phyloP scores from a whole-genome alignment of 1,284 basidiomycete species.

The Tilletia caries region DNA sequence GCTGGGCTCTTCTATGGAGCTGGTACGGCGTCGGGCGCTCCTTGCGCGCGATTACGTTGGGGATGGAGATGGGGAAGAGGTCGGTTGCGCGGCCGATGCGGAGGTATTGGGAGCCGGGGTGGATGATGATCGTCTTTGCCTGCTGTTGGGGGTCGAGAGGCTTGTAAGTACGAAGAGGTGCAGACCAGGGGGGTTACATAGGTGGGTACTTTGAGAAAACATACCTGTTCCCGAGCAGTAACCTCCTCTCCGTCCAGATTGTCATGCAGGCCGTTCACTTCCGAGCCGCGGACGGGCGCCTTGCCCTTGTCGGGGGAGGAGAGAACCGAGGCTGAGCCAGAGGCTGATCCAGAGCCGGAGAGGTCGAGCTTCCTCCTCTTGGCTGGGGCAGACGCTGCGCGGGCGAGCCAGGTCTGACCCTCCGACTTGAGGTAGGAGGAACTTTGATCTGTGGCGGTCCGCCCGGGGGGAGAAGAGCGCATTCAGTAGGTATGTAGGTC shows the following conservation, averaged over 20 bases:
- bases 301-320: conserved; percentile 13
- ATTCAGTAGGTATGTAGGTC: background rate
- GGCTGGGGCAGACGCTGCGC: conserved; percentile 1
- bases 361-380: conserved; percentile 25
- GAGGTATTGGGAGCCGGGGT: conserved; percentile 82
- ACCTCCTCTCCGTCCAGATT: conserved; percentile 27
- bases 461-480: background rate
- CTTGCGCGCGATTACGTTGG: conserved; percentile 8
- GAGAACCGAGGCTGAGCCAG: too few relatives aligned
- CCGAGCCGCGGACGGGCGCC: conserved; percentile 8
- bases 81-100: conserved; percentile 89
- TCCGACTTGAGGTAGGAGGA: conserved; percentile 51
- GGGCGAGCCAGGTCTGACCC: conserved; percentile 43
- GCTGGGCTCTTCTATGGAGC: conserved; percentile 21
- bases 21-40: conserved; percentile 10
- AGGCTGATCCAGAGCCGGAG: background rate
- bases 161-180: conserved; percentile 18
- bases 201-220: conserved; percentile 17
- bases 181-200: conserved; percentile 1
- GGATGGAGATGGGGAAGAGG: conserved; percentile 63
- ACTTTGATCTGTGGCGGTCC: conserved; percentile 32
- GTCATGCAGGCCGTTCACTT: conserved; percentile 21
- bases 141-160: background rate
- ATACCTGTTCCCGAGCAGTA: conserved; percentile 21
- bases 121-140: conserved; percentile 69